phyloP scores from a whole-genome alignment of 176 grass and related monocot genomes.

The Lolium perenne region DNA sequence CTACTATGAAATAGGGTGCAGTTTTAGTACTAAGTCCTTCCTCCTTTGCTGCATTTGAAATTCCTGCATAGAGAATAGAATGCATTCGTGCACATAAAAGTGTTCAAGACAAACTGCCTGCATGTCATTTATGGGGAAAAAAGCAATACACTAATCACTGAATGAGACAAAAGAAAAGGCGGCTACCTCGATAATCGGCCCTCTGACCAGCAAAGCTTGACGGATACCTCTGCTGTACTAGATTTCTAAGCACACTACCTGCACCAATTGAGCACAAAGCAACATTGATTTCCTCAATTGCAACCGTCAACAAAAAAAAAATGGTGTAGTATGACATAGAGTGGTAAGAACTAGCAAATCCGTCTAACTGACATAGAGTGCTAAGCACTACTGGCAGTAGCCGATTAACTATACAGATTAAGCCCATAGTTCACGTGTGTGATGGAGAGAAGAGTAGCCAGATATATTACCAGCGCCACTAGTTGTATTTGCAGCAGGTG shows the following conservation, averaged over 20 bases:
- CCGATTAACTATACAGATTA: not conserved
- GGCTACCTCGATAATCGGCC: not conserved
- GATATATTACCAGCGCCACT: not conserved
- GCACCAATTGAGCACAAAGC: not conserved
- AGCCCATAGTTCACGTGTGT: not conserved
- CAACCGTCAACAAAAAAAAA: not conserved
- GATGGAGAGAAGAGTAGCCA: not conserved
- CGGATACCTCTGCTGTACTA: not conserved
- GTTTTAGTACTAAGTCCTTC: not conserved
- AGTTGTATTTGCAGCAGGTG: not conserved
- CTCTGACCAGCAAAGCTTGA: not conserved
- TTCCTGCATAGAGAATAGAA: not conserved
- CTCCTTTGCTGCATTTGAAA: not conserved
- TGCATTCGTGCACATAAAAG: not conserved
- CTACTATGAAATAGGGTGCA: not conserved
- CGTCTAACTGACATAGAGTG: too few relatives aligned
- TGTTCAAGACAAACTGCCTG: not conserved
- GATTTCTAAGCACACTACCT: not conserved
- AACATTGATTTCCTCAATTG: not conserved
- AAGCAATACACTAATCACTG: not conserved
- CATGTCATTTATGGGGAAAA: not conserved
- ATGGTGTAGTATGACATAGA: too few relatives aligned
- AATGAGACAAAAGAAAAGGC: not conserved
- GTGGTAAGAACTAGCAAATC: too few relatives aligned
- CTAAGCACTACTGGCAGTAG: not conserved